phyloP scores from a whole-genome alignment of 177 flowering plant genomes.

The Vitis hybrid region DNA sequence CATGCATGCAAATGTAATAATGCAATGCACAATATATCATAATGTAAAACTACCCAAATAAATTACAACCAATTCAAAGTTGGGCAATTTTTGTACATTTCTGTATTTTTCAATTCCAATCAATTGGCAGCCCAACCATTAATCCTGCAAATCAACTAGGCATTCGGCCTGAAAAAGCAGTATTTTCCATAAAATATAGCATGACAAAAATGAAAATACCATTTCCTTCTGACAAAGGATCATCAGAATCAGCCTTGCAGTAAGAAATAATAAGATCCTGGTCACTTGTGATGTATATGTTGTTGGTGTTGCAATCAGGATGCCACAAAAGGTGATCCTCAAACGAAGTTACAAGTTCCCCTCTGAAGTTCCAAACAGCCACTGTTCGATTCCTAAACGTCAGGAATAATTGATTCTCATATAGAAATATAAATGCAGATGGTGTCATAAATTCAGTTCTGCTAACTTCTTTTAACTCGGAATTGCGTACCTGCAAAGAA shows the following conservation, averaged over 20 bases:
- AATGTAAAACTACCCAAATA: neutral
- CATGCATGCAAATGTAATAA: no score
- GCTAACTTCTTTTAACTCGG: conserved; percentile 80
- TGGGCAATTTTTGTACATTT: no score
- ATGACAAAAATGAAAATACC: conserved; percentile 38
- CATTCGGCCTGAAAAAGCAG: no score
- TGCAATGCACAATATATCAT: no score
- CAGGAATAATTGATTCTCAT: conserved; percentile 92
- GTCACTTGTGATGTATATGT: conserved; percentile 95
- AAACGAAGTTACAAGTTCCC: conserved; percentile 98
- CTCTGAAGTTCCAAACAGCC: conserved; percentile 98
- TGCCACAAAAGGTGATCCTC: conserved; percentile 98
- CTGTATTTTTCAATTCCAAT: no score
- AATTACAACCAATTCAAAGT: neutral
- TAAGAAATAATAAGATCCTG: conserved; percentile 98
- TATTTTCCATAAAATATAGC: no score
- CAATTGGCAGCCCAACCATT: no score
- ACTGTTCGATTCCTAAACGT: conserved; percentile 90
- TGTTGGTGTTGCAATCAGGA: conserved; percentile 98
- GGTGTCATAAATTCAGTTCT: conserved; percentile 94
- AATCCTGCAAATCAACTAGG: no score
- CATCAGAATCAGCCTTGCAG: conserved; percentile 93
- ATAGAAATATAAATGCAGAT: conserved; percentile 93
- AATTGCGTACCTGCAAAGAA: conserved; percentile 66
- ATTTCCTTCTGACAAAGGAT: conserved; percentile 71